A percentile compares a stretch with the other conserved stretches of the same genome.
phyloP scores from a whole-genome alignment of 1,139 yeast genomes.

The Hyphopichia wangnamkhiaoensis region DNA sequence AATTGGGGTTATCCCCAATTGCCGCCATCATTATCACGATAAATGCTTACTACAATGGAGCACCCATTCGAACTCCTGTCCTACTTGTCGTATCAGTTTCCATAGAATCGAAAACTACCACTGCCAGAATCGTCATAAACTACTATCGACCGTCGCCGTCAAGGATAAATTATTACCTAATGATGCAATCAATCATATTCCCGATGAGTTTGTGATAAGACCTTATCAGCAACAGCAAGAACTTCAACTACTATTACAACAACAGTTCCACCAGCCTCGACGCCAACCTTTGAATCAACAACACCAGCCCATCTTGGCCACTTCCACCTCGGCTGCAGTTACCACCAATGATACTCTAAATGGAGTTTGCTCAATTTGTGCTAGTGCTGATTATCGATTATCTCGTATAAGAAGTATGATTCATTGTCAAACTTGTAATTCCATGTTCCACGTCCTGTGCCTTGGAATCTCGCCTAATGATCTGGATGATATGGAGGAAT shows the following conservation, averaged over 20 bases:
- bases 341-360: slow-evolving; percentile 4
- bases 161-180: slow-evolving; percentile 35
- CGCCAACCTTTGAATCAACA: not conserved
- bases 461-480: slow-evolving; percentile 22
- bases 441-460: slow-evolving; percentile 38
- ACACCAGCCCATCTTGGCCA: not conserved
- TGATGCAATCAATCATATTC: slow-evolving; percentile 43
- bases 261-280: not conserved
- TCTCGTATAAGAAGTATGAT: slow-evolving; percentile 22
- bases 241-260: not conserved
- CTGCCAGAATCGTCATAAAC: slow-evolving; percentile 8
- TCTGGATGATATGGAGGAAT: slow-evolving; percentile 11
- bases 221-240: slow-evolving; percentile 1
- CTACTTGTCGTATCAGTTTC: slow-evolving; percentile 48
- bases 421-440: slow-evolving; percentile 35
- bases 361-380: slow-evolving; percentile 37
- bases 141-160: slow-evolving; percentile 18
- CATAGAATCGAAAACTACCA: slow-evolving; percentile 26
- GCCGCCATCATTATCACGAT: slow-evolving; percentile 48
- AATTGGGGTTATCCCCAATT: slow-evolving; percentile 42
- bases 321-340: not conserved
- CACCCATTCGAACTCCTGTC: slow-evolving; percentile 52
- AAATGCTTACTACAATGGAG: slow-evolving; percentile 50
- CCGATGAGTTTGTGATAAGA: slow-evolving; percentile 34
- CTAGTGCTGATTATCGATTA: slow-evolving; percentile 32